Evolutionary conservation across 2,329 filamentous ascomycete species (phyloP), one percentile per base, ranked within the genome.

Genomic region (Apiospora kogelbergensis): DNA sequence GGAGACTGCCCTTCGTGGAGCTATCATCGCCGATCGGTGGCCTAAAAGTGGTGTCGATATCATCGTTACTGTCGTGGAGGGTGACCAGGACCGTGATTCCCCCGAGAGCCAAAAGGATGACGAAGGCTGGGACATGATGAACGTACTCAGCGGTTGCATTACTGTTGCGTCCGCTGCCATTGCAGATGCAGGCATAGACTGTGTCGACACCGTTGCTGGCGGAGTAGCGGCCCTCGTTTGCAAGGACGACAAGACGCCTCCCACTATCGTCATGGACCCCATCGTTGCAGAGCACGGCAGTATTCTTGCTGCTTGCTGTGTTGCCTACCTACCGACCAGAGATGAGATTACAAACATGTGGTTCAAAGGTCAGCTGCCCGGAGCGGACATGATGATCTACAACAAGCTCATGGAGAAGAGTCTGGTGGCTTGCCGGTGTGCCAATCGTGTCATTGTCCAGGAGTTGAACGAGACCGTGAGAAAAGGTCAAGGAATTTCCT

Each of bases 31-130:
- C 17, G 95, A 98, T 78, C 87, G 95, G 69, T 99, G 95, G 93
- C 96, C 96, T n/a, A 99, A 99, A 84, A 97, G 94, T 79, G 95
- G 94, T 60, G 91, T 97, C n/a, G 96, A 99, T 78, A 91, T 99
- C 48, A 91, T 97, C 22, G 90, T 99, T 65, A 98, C 94, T 0
- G 90, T 99, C 65, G 85, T 99, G 22, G 96, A 99, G 81, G 95
- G 94, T 3, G 96, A 98, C 77, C 93, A 98, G 78, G 92, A 95
- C 81, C 87, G 78, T 78, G 87, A 80, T 78, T 80, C 80, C 63
- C 81, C 81, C 2, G 77, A 83, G 40, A 81, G 82, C 30, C 80
- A 83, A 73, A 84, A 82, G 73, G 84, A 82, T 10, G 87, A 89
- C 69, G 89, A 90, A 71, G 89, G 92, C 17, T 97, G 94, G 91